Evolutionary conservation across 805 yeast species (phyloP), one percentile per base, ranked within the genome.

Genomic region (Blastobotrys parvus): DNA sequence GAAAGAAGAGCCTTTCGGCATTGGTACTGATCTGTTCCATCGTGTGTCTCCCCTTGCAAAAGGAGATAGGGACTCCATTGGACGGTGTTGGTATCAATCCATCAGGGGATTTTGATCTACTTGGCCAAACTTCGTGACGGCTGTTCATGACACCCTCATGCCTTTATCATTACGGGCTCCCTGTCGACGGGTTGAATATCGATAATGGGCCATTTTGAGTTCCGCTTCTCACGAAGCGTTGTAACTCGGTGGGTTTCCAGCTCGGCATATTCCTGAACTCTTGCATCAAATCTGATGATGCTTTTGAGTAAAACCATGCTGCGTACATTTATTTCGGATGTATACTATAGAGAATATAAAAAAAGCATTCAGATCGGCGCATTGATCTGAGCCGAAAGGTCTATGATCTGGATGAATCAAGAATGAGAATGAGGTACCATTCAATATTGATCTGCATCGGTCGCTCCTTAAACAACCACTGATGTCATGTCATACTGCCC

Each of bases 271-370:
- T 90, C 97, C 97, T 90, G 83, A 75, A 87, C 96, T 89, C 82
- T 94, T 13, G 30, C 15, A 30, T 23, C 39, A 7, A 16, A 95
- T 74, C 94, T 78, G 59, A 73, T 90, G 78, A 20, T 80, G 82
- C 95, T 92, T 79, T 86, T 85, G 96, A 90, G 97, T 88, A 85
- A 85, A 89, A 89, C 97, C 97, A 89, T 90, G 94, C 87, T 80
- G 97, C 94, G 71, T 64, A 90, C 97, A 90, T 80, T 57, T 61
- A 42, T 7, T 39, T n/a, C 20, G 7, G n/a, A n/a, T n/a, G n/a
- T n/a, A n/a, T n/a, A n/a, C n/a, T n/a, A n/a, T n/a, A n/a, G n/a
- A n/a, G n/a, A n/a, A n/a, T n/a, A n/a, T n/a, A n/a, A n/a, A n/a
- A n/a, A n/a, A n/a, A n/a, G n/a, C n/a, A n/a, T n/a, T n/a, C n/a